Base-by-base conservation (phyloP, 768 basidiomycete genomes). In the Phlegmacium glaucopus region DNA sequence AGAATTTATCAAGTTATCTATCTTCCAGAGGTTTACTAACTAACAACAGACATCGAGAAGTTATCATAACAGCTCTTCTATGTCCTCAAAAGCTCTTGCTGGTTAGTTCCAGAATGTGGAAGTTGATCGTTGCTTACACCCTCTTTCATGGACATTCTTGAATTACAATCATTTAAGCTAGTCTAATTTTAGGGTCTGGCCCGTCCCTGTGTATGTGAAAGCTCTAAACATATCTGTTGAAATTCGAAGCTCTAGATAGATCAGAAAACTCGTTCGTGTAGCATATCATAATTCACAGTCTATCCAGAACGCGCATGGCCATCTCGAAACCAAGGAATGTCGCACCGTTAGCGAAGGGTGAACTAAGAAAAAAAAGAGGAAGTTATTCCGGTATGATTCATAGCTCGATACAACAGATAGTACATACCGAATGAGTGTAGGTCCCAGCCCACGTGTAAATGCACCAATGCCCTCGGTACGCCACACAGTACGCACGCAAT, bases 321-420 rank as follows among this genome's bases (percentile, higher is more conserved):
- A 97, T 76, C 74, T 98, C 95, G 59, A 94, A 97, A 1, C 91
- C 94, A 47, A 95, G 80, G 77, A 97, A 98, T 0, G 95, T 98
- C 1, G 92, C 92, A 15, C 94, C 95, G 57, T 97, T 98, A 9
- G 94, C 94, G 59, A 96, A 95, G 1, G 94, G 94, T 2, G 91
- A 94, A 58, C 91, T 94, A 44, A 13, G 37, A 48, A 51, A 38
- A 17, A n/a, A 6, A 39, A 50, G 11, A 34, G 4, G 34, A 17
- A 48, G 32, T 48, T 42, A 42, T 13, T 32, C 29, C 30, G 40
- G 7, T 22, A 43, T 27, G 42, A 22, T 17, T 5, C 16, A 26
- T 18, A 34, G 37, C 22, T 22, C 22, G 22, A 22, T 22, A 5
- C n/a, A 16, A 16, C 9, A 16, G 4, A 22, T 11, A 4, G 4